Conservation (phyloP, 495 filamentous ascomycete species). For the Aspergillus baeticus region DNA sequence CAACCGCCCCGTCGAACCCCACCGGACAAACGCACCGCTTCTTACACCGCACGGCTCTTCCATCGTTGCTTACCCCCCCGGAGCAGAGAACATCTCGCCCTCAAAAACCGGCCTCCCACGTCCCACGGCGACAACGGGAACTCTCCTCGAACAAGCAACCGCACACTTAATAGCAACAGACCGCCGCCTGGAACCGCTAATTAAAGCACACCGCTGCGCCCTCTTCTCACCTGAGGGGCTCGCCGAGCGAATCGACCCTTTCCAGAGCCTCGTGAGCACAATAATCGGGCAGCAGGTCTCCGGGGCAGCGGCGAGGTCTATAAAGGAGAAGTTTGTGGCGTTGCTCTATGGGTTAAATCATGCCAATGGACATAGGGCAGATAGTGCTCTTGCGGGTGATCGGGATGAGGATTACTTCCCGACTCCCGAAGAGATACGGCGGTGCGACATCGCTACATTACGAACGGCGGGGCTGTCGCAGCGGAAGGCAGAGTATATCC, state of each 20-base stretch:
- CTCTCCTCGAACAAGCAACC: slow-evolving; percentile 73
- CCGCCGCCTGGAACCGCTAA: slow-evolving; percentile 66
- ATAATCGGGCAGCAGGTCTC: slow-evolving; percentile 98
- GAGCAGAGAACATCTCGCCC: slow-evolving; percentile 51
- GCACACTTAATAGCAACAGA: slow-evolving; percentile 77
- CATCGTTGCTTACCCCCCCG: slow-evolving; percentile 55
- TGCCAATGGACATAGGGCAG: slow-evolving; percentile 5
- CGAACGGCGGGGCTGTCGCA: slow-evolving; percentile 84
- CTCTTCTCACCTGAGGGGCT: slow-evolving; percentile 82
- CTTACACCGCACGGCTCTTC: slow-evolving; percentile 76
- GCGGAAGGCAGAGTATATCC: slow-evolving; percentile 93
- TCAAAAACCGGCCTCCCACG: slow-evolving; percentile 52
- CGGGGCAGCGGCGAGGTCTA: slow-evolving; percentile 82
- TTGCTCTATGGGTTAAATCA: slow-evolving; percentile 57
- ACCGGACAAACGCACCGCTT: slow-evolving; percentile 72
- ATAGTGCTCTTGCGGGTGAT: background rate
- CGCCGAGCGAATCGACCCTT: slow-evolving; percentile 82
- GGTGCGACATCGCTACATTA: slow-evolving; percentile 57
- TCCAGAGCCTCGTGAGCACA: slow-evolving; percentile 73
- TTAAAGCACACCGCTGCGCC: slow-evolving; percentile 71
- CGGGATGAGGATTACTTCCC: slow-evolving; percentile 59
- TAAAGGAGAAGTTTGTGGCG: slow-evolving; percentile 78
- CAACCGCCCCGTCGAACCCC: slow-evolving; percentile 60
- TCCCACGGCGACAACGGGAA: slow-evolving; percentile 63
- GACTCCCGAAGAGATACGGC: slow-evolving; percentile 66